phyloP scores from a whole-genome alignment of 768 basidiomycete species.

The Xerocomellus intermedius region DNA sequence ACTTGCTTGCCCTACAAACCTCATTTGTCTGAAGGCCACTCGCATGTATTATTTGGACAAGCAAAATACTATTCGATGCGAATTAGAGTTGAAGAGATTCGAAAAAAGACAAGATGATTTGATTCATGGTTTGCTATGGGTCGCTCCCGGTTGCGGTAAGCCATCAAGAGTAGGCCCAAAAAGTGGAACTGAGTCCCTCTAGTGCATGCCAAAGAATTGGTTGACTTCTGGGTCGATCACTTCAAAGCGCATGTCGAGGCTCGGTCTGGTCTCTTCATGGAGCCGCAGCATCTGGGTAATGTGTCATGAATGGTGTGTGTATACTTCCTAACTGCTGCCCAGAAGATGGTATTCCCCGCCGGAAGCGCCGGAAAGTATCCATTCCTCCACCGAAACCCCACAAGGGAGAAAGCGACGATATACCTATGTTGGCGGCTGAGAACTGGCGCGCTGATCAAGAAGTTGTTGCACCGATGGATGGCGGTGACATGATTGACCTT shows the following conservation, averaged over 20 bases:
- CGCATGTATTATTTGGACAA: constrained; percentile 65
- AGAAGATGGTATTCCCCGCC: constrained; percentile 39
- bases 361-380: constrained; percentile 48
- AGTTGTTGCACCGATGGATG: constrained; percentile 2
- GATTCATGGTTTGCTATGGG: constrained; percentile 66
- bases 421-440: neutral
- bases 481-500: constrained; percentile 20
- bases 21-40: constrained; percentile 42
- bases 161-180: neutral
- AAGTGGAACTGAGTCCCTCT: constrained; percentile 3
- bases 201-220: constrained; percentile 68
- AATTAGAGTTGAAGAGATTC: constrained; percentile 48
- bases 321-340: constrained; percentile 3
- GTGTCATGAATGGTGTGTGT: neutral
- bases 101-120: constrained; percentile 55
- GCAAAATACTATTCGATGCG: constrained; percentile 54
- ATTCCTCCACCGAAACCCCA: neutral
- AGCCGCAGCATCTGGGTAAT: constrained; percentile 13
- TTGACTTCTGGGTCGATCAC: constrained; percentile 72
- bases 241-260: constrained; percentile 71
- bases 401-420: neutral
- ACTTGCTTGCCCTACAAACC: neutral
- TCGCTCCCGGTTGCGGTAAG: constrained; percentile 64
- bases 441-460: constrained; percentile 17
- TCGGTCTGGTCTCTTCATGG: constrained; percentile 37